These are phyloP conservation scores for Grosmannia penicillata DNA, from an alignment of 2,329 filamentous ascomycete genomes.

Conservation along the genomic window DNA sequence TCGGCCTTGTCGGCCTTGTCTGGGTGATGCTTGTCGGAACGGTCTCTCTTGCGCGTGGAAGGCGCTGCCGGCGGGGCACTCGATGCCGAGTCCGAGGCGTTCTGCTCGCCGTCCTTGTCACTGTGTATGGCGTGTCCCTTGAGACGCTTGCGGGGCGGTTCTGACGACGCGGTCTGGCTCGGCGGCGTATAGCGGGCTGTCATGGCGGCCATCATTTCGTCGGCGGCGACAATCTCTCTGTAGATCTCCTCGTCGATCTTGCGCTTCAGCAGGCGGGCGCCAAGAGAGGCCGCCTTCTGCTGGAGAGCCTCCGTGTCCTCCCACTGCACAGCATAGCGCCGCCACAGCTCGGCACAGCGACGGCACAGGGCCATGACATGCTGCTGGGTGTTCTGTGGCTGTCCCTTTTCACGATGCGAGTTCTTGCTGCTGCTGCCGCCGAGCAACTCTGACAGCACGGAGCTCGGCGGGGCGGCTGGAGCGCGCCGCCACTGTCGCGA, in stretches of 20 bases:
- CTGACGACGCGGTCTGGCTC: slow-evolving; percentile 15
- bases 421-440: slow-evolving; percentile 45
- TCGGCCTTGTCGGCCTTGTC: slow-evolving; percentile 49
- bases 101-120: slow-evolving; percentile 35
- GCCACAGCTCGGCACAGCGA: slow-evolving; percentile 85
- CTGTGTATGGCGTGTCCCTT: slow-evolving; percentile 24
- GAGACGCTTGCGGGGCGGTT: slow-evolving; percentile 51
- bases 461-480: slow-evolving; percentile 45
- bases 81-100: slow-evolving; percentile 26
- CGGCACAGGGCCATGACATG: slow-evolving; percentile 74
- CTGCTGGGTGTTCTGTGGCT: slow-evolving; percentile 23
- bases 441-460: slow-evolving; percentile 36
- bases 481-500: slow-evolving; percentile 89
- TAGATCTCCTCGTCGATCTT: slow-evolving; percentile 84
- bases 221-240: slow-evolving; percentile 52
- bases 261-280: slow-evolving; percentile 72
- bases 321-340: slow-evolving; percentile 90
- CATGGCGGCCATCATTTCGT: slow-evolving; percentile 40
- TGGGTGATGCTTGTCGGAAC: slow-evolving; percentile 6
- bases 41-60: slow-evolving; percentile 18
- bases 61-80: slow-evolving; percentile 23
- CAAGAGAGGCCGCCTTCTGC: slow-evolving; percentile 69
- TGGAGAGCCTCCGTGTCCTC: slow-evolving; percentile 84
- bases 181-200: slow-evolving; percentile 11
- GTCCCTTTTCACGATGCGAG: slow-evolving; percentile 62